A percentile compares a stretch with the other conserved stretches of the same genome.
Evolutionary conservation across 331 rosid genomes (phyloP).

Genomic region (Quercus tomentella): DNA sequence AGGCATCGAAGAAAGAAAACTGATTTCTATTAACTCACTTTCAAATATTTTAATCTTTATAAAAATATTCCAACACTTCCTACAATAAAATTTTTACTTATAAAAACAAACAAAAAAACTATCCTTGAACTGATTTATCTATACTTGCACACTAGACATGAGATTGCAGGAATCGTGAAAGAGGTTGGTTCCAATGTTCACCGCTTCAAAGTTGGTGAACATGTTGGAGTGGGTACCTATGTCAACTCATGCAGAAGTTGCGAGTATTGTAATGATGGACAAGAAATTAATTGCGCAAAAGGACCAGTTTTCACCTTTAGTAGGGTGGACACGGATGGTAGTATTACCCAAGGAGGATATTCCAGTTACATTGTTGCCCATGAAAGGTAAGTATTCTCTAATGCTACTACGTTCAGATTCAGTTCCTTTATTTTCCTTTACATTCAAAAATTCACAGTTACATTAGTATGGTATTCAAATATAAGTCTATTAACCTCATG

Average conservation of each 20-base stretch:
- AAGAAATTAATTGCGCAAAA: constrained; percentile 47
- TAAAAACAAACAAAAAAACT: no score
- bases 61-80: no score
- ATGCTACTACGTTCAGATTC: neutral
- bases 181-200: constrained; percentile 57
- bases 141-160: constrained; percentile 46
- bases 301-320: constrained; percentile 54
- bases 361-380: constrained; percentile 66
- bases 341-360: constrained; percentile 86
- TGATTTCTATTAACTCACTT: no score
- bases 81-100: no score
- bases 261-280: constrained; percentile 46
- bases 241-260: constrained; percentile 81
- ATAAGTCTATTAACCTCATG: no score
- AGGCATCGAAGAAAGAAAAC: no score
- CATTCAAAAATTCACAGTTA: no score
- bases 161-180: constrained; percentile 70
- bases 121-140: neutral
- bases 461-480: neutral
- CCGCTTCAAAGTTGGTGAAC: constrained; percentile 70
- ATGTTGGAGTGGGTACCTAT: constrained; percentile 79
- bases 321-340: constrained; percentile 59
- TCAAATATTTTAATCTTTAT: no score
- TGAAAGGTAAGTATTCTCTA: constrained; percentile 48
- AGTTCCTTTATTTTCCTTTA: no score